Evolutionary conservation across 306 rosid species (phyloP), one percentile per base, ranked within the genome.

Genomic region (Inga oerstediana): DNA sequence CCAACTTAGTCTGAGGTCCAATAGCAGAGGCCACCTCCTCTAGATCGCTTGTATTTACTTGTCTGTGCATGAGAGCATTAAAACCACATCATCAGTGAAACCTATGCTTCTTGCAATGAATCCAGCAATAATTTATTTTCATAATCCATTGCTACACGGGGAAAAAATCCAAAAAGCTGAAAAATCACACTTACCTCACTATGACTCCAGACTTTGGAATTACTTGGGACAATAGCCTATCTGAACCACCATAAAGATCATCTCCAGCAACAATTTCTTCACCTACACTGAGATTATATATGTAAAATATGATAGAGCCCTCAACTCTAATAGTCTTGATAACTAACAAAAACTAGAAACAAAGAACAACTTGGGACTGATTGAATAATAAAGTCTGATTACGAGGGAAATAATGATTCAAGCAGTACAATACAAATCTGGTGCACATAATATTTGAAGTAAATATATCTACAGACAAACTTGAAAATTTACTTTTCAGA

Each of bases 211-310:
- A 83, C 88, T 87, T 91, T 75, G 97, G 98, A 84, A 92, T 80
- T 58, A 93, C 90, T 90, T 88, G 91, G 20, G 97, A 92, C 82
- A 92, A 91, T 87, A 96, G 84, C 74, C 94, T 85, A 85, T 96
- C 94, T 16, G 98, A 80, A 73, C 99, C 99, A 79, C 99, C 99
- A 84, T 92, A 93, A 8, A 93, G 17, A 87, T 96, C 97, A 85
- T 93, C 97, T 69, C 89, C 97, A 62, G 98, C 98, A 85, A 96
- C 89, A 88, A 93, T 92, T 88, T 92, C 99, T 83, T 91, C 93
- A 66, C 99, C 99, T 96, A 62, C 30, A 84, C 65, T 64, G 30
- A 84, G 67, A 85, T 74, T 69, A 52, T 45, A 72, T 72, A 72
- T 27, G 32, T 76, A 27, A 54, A 71, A 85, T 67, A 62, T 20